A percentile compares a stretch with the other conserved stretches of the same genome.
phyloP scores from a whole-genome alignment of 495 filamentous ascomycete species.

The Penicillium bialowiezense region DNA sequence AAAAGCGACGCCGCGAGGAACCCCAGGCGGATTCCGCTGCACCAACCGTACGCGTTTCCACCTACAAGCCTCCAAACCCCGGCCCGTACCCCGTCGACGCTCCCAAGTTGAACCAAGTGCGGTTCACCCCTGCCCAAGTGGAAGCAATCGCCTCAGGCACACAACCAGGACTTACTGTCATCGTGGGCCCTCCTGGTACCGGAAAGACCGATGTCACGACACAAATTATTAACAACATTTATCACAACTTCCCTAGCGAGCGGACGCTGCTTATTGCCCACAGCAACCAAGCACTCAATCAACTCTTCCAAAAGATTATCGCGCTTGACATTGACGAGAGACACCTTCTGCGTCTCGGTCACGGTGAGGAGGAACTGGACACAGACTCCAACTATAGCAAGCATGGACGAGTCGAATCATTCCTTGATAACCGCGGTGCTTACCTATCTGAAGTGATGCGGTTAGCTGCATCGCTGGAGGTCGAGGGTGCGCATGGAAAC shows the following conservation, averaged over 20 bases:
- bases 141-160: constrained; percentile 92
- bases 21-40: constrained; percentile 54
- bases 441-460: constrained; percentile 85
- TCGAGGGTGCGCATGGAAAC: constrained; percentile 86
- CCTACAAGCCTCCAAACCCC: constrained; percentile 86
- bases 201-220: constrained; percentile 98
- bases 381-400: constrained; percentile 90
- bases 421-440: constrained; percentile 80
- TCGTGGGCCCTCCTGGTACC: constrained; percentile 93
- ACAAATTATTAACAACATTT: constrained; percentile 98
- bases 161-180: constrained; percentile 90
- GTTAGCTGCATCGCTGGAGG: constrained; percentile 76
- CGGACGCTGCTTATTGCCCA: constrained; percentile 92
- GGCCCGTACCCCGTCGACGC: constrained; percentile 90
- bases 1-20: constrained; percentile 79
- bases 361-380: constrained; percentile 90
- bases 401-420: constrained; percentile 90
- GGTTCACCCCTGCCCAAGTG: constrained; percentile 88
- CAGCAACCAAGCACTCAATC: constrained; percentile 96
- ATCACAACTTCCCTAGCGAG: constrained; percentile 93
- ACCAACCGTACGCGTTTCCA: constrained; percentile 75
- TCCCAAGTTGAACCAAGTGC: constrained; percentile 76
- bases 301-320: constrained; percentile 98
- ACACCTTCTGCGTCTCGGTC: constrained; percentile 87
- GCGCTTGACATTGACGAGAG: constrained; percentile 93